Percentiles rank a stretch among this genome's conserved stretches.
phyloP scores from a whole-genome alignment of 129 eudicot genomes.

The Artemisia tridentata region DNA sequence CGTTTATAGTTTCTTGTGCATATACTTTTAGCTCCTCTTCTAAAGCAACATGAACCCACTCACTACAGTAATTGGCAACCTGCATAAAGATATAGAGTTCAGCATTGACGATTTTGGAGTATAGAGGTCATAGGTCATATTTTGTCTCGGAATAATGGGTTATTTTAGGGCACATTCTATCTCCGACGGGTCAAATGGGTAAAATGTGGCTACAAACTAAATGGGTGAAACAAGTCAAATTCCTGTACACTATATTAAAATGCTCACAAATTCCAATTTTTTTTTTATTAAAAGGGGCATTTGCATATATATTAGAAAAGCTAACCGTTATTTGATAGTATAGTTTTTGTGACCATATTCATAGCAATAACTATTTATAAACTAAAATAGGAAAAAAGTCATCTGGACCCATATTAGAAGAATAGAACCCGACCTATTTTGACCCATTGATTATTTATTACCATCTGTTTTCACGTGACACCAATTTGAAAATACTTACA shows the following conservation, averaged over 20 bases:
- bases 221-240: not conserved
- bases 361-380: too few relatives aligned
- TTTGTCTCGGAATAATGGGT: not conserved
- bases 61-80: constrained; percentile 73
- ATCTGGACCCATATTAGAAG: too few relatives aligned
- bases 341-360: too few relatives aligned
- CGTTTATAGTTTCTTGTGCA: constrained; percentile 31
- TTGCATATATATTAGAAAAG: not conserved
- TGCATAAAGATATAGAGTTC: constrained; percentile 11
- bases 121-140: not conserved
- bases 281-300: too few relatives aligned
- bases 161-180: not conserved
- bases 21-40: constrained; percentile 43
- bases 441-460: too few relatives aligned
- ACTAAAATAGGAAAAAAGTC: too few relatives aligned
- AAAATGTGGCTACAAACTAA: not conserved
- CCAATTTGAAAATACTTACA: too few relatives aligned
- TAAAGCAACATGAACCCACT: constrained; percentile 54
- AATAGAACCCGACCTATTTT: too few relatives aligned
- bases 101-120: not conserved
- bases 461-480: too few relatives aligned
- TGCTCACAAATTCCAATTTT: not conserved
- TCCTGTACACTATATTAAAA: not conserved
- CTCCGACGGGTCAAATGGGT: not conserved
- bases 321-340: too few relatives aligned